Evolutionary conservation across 148 eudicot species (phyloP), one percentile per base, ranked within the genome.

Genomic region (Amaranthus cruentus): DNA sequence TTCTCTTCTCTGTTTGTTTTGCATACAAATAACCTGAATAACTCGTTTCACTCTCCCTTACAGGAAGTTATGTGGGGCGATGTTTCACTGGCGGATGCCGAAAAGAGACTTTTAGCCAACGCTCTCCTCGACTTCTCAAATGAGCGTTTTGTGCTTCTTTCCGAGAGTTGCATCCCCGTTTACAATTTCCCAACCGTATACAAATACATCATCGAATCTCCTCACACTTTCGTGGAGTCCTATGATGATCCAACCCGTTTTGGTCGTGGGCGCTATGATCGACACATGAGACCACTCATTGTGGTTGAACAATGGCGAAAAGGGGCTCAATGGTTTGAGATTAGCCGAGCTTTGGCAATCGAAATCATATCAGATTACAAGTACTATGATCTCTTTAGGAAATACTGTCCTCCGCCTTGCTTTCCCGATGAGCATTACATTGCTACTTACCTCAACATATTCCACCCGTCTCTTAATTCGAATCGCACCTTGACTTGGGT

Each of bases 271-370:
- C 85, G 92, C n/a, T 91, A 89, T 79, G 88, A 77, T 76, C 78
- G 81, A n/a, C 71, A 73, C 42, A 89, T 91, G 97, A 55, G 61
- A 72, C 97, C 94, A 6, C 69, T 66, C 49, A 89, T 89, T 18
- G 51, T 9, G 51, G 85, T 88, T 44, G 51, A 79, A 13, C 90
- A 89, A 47, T 91, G 94, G 97, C 73, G 92, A 28, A 89, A 91
- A 79, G 93, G 94, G 67, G 84, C 94, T 10, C 92, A 88, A 47
- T 91, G 94, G 97, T 91, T 91, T 18, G 91, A 89, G 82, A 50
- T 89, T 0, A 84, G 80, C 43, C 87, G 93, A 3, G 66, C 55
- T 13, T 59, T 87, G 18, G 97, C 90, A 6, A 51, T 83, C 47
- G 77, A 66, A 8, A 66, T 91, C 10, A 83, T 91, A 53, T 73